Percentiles rank a stretch among this genome's conserved stretches.
phyloP scores from a whole-genome alignment of 2,329 filamentous ascomycete species.

The Knufia fluminis region DNA sequence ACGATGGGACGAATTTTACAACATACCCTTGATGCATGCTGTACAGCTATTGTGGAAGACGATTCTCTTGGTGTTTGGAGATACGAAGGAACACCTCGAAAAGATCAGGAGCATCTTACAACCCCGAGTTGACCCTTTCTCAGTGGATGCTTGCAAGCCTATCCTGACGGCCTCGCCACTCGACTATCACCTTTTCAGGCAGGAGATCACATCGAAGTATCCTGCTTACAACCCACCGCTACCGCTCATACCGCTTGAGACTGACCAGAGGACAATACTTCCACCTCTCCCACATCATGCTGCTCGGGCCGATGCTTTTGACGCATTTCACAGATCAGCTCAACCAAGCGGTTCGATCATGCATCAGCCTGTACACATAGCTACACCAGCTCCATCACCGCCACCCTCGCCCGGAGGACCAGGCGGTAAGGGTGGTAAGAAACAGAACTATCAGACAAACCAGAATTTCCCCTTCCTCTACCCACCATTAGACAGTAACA shows the following conservation, averaged over 20 bases:
- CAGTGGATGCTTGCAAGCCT: conserved; percentile 52
- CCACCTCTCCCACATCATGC: conserved; percentile 73
- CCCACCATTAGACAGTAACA: conserved; percentile 77
- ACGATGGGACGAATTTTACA: conserved; percentile 56
- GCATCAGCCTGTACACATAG: conserved; percentile 93
- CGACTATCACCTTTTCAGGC: conserved; percentile 91
- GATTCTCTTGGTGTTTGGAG: conserved; percentile 75
- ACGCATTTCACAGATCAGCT: conserved; percentile 39
- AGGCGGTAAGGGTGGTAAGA: conserved; percentile 87
- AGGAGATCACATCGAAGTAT: conserved; percentile 96
- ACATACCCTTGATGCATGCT: conserved; percentile 55
- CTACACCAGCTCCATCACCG: conserved; percentile 92
- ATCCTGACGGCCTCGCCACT: conserved; percentile 84
- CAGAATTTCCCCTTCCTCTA: conserved; percentile 98
- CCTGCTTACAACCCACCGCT: conserved; percentile 88
- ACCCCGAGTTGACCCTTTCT: conserved; percentile 44
- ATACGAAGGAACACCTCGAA: conserved; percentile 57
- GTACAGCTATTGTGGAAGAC: conserved; percentile 88
- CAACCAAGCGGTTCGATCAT: conserved; percentile 60
- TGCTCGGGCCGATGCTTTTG: conserved; percentile 50
- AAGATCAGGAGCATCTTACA: conserved; percentile 62
- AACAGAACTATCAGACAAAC: conserved; percentile 98
- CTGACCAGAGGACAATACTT: conserved; percentile 82
- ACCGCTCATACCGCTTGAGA: conserved; percentile 72
- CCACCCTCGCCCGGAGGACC: conserved; percentile 79